Evolutionary conservation across 2,329 filamentous ascomycete genomes (phyloP).

Genomic region (Colletotrichum cordylinicola): DNA sequence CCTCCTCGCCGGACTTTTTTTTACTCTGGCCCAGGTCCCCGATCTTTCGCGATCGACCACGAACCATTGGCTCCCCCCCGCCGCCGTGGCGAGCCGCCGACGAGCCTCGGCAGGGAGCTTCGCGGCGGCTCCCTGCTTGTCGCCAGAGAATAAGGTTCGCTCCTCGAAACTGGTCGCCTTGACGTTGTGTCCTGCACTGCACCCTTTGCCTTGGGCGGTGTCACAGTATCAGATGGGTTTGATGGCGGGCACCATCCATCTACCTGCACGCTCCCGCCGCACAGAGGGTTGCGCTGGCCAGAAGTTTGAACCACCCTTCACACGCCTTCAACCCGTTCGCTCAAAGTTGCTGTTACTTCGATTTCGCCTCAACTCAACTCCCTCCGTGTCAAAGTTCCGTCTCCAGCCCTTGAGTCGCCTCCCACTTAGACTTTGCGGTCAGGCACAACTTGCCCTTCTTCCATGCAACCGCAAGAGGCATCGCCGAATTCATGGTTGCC

Average conservation of each 20-base stretch:
- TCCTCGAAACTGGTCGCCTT: constrained; percentile 17
- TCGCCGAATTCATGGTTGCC: not conserved
- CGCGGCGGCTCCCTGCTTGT: not conserved
- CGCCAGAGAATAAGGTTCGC: not conserved
- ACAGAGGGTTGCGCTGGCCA: constrained; percentile 2
- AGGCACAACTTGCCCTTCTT: not conserved
- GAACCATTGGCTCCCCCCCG: not conserved
- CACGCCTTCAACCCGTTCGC: not conserved
- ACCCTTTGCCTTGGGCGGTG: not conserved
- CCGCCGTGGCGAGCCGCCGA: not conserved
- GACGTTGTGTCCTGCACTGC: not conserved
- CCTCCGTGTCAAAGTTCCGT: not conserved
- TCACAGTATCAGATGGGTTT: constrained; percentile 20
- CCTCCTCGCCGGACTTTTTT: not conserved
- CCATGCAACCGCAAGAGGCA: not conserved
- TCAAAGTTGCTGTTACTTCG: not conserved
- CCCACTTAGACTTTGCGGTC: constrained; percentile 1
- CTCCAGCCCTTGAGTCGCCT: not conserved
- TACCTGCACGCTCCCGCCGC: constrained; percentile 9
- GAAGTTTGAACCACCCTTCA: not conserved
- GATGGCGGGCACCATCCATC: not conserved
- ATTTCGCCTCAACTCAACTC: not conserved
- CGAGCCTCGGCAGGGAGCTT: not conserved
- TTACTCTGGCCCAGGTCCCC: not conserved
- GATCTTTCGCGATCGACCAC: not conserved